Evolutionary conservation across 495 filamentous ascomycete genomes (phyloP).

Genomic region (Collariella sp.): DNA sequence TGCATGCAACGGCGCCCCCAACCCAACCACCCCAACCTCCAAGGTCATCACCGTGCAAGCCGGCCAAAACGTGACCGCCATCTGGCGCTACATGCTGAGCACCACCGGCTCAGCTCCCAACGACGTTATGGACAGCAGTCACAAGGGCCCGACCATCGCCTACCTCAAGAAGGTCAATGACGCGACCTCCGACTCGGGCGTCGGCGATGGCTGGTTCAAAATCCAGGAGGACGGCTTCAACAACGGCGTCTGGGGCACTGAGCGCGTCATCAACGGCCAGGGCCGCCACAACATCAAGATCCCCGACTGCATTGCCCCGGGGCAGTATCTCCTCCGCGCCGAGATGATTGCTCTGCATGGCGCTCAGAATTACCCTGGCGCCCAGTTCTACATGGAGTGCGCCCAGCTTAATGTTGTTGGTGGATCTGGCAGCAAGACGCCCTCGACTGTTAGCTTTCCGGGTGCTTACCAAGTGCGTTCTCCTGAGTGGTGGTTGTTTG

Average conservation of each 20-base stretch:
- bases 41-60: slow-evolving; percentile 29
- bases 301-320: slow-evolving; percentile 37
- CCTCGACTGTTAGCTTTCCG: slow-evolving; percentile 32
- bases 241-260: slow-evolving; percentile 37
- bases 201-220: slow-evolving; percentile 44
- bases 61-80: slow-evolving; percentile 27
- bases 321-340: slow-evolving; percentile 45
- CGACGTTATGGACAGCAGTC: slow-evolving; percentile 41
- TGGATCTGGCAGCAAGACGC: slow-evolving; percentile 22
- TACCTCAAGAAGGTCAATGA: slow-evolving; percentile 45
- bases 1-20: slow-evolving; percentile 49
- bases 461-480: slow-evolving; percentile 32
- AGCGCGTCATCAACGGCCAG: slow-evolving; percentile 39
- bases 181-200: slow-evolving; percentile 34
- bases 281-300: slow-evolving; percentile 38
- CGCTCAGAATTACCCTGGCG: slow-evolving; percentile 33
- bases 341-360: slow-evolving; percentile 48
- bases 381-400: slow-evolving; percentile 49
- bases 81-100: slow-evolving; percentile 42
- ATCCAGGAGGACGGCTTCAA: slow-evolving; percentile 40
- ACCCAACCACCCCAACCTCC: slow-evolving; percentile 38
- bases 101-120: slow-evolving; percentile 28
- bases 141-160: slow-evolving; percentile 40
- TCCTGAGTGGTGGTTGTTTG: background rate
- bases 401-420: slow-evolving; percentile 42